These are phyloP conservation scores for Aspergillus eucalypticola DNA, from an alignment of 2,329 filamentous ascomycete genomes.

Conservation along the genomic window DNA sequence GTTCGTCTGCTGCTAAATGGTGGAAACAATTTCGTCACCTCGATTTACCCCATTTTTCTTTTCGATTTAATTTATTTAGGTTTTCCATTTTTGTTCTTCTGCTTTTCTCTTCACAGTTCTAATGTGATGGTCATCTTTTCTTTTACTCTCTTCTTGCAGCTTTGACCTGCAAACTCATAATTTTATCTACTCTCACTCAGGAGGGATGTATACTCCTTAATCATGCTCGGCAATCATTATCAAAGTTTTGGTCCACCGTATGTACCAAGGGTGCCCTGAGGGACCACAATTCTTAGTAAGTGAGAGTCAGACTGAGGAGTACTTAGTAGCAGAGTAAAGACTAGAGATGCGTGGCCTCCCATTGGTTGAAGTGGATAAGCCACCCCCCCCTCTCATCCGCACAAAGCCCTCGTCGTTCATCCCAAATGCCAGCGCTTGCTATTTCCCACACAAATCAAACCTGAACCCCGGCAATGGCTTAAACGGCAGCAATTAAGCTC, in stretches of 20 bases:
- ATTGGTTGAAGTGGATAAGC: background rate
- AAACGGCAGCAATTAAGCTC: conserved; percentile 1
- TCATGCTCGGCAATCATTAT: background rate
- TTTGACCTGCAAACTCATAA: background rate
- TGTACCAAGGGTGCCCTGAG: background rate
- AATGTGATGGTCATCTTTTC: background rate
- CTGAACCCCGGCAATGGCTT: background rate
- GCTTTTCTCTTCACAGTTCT: conserved; percentile 7
- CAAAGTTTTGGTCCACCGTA: background rate
- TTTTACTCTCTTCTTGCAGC: background rate
- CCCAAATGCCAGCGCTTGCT: background rate
- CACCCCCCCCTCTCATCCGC: background rate
- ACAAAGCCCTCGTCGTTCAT: background rate
- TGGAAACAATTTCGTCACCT: background rate
- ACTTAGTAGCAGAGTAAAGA: too few species aligned
- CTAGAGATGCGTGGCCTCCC: background rate
- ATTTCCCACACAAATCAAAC: background rate
- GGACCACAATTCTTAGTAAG: background rate
- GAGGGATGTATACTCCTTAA: background rate
- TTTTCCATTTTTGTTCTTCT: conserved; percentile 8
- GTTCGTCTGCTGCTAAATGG: background rate
- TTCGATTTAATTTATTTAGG: background rate
- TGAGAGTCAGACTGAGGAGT: too few species aligned
- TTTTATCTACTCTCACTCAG: too few species aligned
- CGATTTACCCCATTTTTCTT: background rate